Conservation (phyloP, 129 eudicot genomes). For the Flaveria brownii region DNA sequence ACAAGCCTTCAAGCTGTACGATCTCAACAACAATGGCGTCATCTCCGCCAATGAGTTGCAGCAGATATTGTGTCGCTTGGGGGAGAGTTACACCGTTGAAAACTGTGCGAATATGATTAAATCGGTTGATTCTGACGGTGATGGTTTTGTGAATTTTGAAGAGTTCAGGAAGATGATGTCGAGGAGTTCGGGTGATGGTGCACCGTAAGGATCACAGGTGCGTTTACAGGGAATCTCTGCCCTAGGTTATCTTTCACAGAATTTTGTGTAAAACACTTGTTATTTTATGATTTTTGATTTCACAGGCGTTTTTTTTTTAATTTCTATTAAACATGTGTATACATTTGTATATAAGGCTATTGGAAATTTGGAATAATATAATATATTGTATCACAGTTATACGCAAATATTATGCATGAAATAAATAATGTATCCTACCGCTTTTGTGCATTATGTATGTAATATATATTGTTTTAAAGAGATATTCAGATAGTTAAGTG, state of each 20-base stretch:
- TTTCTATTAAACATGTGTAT: no score
- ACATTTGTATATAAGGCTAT: no score
- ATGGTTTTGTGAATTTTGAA: slow-evolving; percentile 74
- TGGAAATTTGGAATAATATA: neutral
- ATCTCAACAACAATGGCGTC: slow-evolving; percentile 61
- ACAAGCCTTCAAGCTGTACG: slow-evolving; percentile 74
- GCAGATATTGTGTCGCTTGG: slow-evolving; percentile 58
- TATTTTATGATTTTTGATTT: neutral
- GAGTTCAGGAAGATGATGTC: slow-evolving; percentile 92
- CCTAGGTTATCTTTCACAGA: neutral
- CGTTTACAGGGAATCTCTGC: slow-evolving; percentile 1
- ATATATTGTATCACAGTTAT: neutral
- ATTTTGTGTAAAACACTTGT: neutral
- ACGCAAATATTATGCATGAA: no score
- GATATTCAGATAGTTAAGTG: no score
- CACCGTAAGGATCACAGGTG: slow-evolving; percentile 19
- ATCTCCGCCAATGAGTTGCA: slow-evolving; percentile 79
- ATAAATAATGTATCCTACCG: no score
- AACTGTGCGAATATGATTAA: slow-evolving; percentile 65
- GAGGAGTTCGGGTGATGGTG: slow-evolving; percentile 16
- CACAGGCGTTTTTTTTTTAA: neutral
- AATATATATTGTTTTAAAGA: no score
- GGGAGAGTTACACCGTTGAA: slow-evolving; percentile 57
- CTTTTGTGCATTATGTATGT: no score
- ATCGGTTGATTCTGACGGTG: slow-evolving; percentile 75